Conservation (phyloP, 2,329 filamentous ascomycete species). For the Fusarium pseudoanthophilum region DNA sequence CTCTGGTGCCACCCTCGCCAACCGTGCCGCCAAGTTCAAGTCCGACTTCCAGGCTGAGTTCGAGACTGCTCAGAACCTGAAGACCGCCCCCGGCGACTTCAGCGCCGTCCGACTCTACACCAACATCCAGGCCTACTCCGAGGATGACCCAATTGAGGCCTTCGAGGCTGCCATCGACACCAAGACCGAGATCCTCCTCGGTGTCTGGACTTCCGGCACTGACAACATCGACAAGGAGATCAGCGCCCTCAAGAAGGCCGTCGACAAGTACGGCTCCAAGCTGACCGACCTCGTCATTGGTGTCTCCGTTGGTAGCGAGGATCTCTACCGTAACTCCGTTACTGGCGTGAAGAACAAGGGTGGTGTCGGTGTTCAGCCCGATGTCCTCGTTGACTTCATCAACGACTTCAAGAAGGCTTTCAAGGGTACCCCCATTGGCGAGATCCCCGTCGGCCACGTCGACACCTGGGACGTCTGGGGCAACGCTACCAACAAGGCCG, state of each 20-base stretch:
- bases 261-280: constrained; percentile 62
- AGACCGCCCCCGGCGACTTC: constrained; percentile 62
- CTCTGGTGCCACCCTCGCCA: constrained; percentile 59
- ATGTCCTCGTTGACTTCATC: constrained; percentile 73
- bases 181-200: constrained; percentile 70
- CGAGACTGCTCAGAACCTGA: constrained; percentile 51
- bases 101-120: constrained; percentile 73
- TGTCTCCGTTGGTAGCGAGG: constrained; percentile 74
- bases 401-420: constrained; percentile 70
- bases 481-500: constrained; percentile 67
- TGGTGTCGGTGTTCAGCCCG: constrained; percentile 68
- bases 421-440: constrained; percentile 54
- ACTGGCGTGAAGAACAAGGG: constrained; percentile 72
- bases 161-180: constrained; percentile 76
- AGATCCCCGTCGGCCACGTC: constrained; percentile 70
- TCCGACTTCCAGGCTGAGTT: constrained; percentile 61
- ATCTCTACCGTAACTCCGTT: constrained; percentile 70
- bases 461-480: constrained; percentile 75
- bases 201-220: constrained; percentile 70
- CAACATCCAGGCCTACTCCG: constrained; percentile 71
- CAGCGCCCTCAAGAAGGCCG: constrained; percentile 66
- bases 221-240: constrained; percentile 69
- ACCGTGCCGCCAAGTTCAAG: constrained; percentile 64
- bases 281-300: constrained; percentile 69
- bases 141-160: constrained; percentile 82